These are phyloP conservation scores for Quambalaria eucalypti DNA, from an alignment of 1,284 basidiomycete species.

Conservation along the genomic window DNA sequence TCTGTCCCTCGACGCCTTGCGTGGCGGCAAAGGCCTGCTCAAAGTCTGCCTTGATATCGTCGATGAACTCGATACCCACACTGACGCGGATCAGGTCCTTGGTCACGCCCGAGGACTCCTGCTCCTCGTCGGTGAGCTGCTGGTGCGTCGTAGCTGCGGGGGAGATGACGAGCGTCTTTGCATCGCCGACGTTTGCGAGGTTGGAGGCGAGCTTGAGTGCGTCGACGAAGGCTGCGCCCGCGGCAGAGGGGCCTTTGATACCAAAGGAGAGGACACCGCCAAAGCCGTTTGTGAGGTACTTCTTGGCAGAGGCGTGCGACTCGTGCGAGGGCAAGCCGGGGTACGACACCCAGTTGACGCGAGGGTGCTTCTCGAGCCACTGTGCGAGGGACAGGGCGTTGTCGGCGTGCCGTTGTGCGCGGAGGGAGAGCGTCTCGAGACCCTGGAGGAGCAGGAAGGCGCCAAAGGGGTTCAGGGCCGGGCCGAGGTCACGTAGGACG, in stretches of 20 bases:
- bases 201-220: conserved; percentile 65
- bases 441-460: conserved; percentile 77
- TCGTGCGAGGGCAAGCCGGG: conserved; percentile 63
- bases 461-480: conserved; percentile 67
- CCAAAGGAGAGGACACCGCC: conserved; percentile 78
- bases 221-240: conserved; percentile 65
- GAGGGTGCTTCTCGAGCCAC: conserved; percentile 64
- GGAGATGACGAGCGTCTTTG: conserved; percentile 52
- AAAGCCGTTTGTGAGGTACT: conserved; percentile 49
- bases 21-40: conserved; percentile 54
- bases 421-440: conserved; percentile 72
- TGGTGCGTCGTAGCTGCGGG: conserved; percentile 75
- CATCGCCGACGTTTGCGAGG: conserved; percentile 56
- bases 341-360: conserved; percentile 73
- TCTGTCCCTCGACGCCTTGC: conserved; percentile 16
- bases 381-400: conserved; percentile 67
- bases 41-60: conserved; percentile 65
- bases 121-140: conserved; percentile 65
- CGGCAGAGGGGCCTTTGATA: conserved; percentile 59
- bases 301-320: conserved; percentile 58
- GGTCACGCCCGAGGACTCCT: conserved; percentile 63
- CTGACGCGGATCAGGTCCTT: conserved; percentile 69
- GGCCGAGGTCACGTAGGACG: conserved; percentile 69
- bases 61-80: conserved; percentile 75
- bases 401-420: conserved; percentile 65